Percentiles rank a stretch among this genome's conserved stretches.
Evolutionary conservation across 2,329 filamentous ascomycete genomes (phyloP).

Genomic region (Cladophialophora chaetospira): DNA sequence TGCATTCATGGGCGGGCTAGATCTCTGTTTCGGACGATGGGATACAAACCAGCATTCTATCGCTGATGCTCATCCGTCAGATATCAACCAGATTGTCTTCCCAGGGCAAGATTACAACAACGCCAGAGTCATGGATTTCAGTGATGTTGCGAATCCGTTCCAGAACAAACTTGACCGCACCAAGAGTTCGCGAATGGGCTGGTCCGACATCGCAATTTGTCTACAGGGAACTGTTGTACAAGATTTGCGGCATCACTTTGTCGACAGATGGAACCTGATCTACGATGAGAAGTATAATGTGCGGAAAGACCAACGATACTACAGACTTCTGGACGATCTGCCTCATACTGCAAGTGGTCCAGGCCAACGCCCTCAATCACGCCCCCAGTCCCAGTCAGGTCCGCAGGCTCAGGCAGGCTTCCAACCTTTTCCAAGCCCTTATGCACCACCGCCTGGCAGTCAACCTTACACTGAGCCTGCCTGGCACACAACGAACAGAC

Average conservation of each 20-base stretch:
- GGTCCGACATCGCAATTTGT: constrained; percentile 83
- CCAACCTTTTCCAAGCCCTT: constrained; percentile 32
- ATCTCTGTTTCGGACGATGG: constrained; percentile 86
- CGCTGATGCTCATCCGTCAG: constrained; percentile 76
- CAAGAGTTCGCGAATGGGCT: constrained; percentile 82
- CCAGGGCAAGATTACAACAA: constrained; percentile 95
- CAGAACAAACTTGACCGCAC: constrained; percentile 84
- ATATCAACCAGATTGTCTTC: constrained; percentile 75
- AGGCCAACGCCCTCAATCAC: constrained; percentile 36
- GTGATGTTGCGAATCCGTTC: constrained; percentile 74
- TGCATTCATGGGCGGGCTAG: constrained; percentile 89
- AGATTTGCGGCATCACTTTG: constrained; percentile 76
- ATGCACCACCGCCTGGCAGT: constrained; percentile 29
- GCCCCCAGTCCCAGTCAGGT: constrained; percentile 43
- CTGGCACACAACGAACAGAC: constrained; percentile 30
- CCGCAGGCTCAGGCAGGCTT: constrained; percentile 38
- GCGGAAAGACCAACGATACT: constrained; percentile 55
- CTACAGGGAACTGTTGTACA: constrained; percentile 73
- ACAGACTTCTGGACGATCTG: constrained; percentile 40
- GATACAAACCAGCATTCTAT: constrained; percentile 87
- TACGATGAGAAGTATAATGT: constrained; percentile 77
- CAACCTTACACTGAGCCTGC: constrained; percentile 31
- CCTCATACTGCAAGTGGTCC: constrained; percentile 35
- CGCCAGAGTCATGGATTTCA: constrained; percentile 76
- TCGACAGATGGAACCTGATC: constrained; percentile 90